Evolutionary conservation across 805 yeast species (phyloP).

Genomic region (Candida broadrunensis): DNA sequence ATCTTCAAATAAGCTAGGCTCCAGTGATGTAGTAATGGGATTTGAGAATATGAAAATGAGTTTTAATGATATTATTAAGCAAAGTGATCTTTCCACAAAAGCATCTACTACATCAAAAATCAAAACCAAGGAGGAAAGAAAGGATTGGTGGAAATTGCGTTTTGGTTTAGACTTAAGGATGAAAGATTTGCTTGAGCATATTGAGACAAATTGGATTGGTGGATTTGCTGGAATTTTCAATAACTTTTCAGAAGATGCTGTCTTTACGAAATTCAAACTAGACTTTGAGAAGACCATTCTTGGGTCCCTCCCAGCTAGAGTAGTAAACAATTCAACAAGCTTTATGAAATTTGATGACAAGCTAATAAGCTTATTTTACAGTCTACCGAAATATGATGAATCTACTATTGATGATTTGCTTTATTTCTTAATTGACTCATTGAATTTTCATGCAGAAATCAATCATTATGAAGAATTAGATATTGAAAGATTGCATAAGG

Average conservation of each 20-base stretch:
- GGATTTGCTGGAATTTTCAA: conserved; percentile 69
- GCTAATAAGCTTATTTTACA: conserved; percentile 17
- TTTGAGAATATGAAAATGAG: conserved; percentile 34
- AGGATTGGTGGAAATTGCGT: conserved; percentile 76
- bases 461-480: conserved; percentile 67
- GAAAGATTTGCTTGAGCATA: conserved; percentile 46
- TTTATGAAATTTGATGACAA: conserved; percentile 15
- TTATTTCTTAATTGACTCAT: conserved; percentile 56
- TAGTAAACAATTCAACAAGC: not conserved
- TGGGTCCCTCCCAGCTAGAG: conserved; percentile 13
- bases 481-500: conserved; percentile 51
- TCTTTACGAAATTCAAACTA: conserved; percentile 14
- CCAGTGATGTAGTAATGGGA: conserved; percentile 35
- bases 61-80: conserved; percentile 46
- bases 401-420: conserved; percentile 60
- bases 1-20: not conserved
- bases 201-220: conserved; percentile 73
- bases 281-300: conserved; percentile 12
- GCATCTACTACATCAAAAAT: conserved; percentile 50
- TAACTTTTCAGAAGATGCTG: conserved; percentile 20
- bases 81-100: conserved; percentile 62
- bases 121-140: conserved; percentile 55
- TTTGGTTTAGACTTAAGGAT: conserved; percentile 58
- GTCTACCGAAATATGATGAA: conserved; percentile 8
- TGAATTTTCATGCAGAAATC: conserved; percentile 60